A percentile compares a stretch with the other conserved stretches of the same genome.
Evolutionary conservation across 345 rosid species (phyloP).

Genomic region (Pseudoturritis turrita): DNA sequence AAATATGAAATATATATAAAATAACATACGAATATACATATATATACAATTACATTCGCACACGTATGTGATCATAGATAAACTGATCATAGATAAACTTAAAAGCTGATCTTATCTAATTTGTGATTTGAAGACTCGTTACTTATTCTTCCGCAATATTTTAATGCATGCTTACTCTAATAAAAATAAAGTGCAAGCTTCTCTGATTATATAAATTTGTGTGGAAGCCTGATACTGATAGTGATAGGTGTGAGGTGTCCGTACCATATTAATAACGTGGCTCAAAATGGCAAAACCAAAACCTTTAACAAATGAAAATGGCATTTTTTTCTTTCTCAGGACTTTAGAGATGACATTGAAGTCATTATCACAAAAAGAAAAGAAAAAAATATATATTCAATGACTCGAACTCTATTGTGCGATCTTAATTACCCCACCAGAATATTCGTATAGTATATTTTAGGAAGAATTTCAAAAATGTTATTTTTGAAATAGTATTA

Average conservation of each 20-base stretch:
- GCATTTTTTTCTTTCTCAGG: neutral
- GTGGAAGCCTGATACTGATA: neutral
- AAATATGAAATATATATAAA: neutral
- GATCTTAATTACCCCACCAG: neutral
- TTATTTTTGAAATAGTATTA: too few relatives aligned
- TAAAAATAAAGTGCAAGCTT: neutral
- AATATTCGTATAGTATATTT: neutral
- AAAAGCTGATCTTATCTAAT: neutral
- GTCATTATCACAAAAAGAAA: neutral
- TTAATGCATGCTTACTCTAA: neutral
- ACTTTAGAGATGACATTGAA: neutral
- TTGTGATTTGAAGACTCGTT: neutral
- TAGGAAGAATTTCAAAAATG: too few relatives aligned
- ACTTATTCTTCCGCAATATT: neutral
- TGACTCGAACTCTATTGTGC: neutral
- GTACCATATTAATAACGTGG: neutral
- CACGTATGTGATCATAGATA: constrained; percentile 3
- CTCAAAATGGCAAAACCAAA: neutral
- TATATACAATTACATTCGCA: neutral
- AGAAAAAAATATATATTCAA: neutral
- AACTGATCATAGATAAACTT: neutral
- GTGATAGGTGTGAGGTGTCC: neutral
- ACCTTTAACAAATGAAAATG: neutral
- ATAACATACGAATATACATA: neutral
- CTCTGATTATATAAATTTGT: neutral